Base-by-base conservation (phyloP, 1,139 yeast genomes). In the Zhuliangozyma blackwelliae region DNA sequence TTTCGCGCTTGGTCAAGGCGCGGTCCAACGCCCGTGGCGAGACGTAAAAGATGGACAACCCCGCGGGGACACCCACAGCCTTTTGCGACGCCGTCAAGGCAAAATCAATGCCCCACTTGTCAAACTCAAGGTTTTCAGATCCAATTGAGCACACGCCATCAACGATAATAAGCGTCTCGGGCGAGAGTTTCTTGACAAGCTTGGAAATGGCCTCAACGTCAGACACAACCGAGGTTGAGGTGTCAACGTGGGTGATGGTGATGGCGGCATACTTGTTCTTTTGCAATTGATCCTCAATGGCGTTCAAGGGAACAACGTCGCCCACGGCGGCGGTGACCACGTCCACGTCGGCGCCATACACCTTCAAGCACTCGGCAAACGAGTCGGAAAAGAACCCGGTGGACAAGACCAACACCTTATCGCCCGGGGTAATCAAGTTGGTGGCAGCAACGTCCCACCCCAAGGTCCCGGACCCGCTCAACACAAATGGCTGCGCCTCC, bases 91-190 rank as follows among this genome's bases (percentile, higher is more conserved):
- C 97, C 35, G 95, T 84, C 48, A 90, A 71, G 31, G 80, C 95
- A 51, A 75, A 87, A 63, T 90, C 98, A 40, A 90, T 61, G 8
- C 89, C 90, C 97, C 97, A 92, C 26, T 75, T 74, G 59, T 88
- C 94, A 58, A 92, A 90, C 54, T 84, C 81, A 48, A 92, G 68
- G 50, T 79, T 74, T 63, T 90, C 98, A 41, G 87, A 94, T 25
- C 85, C 97, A 45, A 90, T 77, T 7, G 97, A 87, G 64, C 97
- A 92, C 29, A 90, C 97, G 34, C 95, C 96, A 58, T 90, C 98
- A 34, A 90, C 96, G 36, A 88, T 65, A 41, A 90, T 72, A 46
- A 90, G 73, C 20, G 97, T 79, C 29, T 85, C 83, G 37, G 97
- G 97, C 3, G 89, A 75, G 5, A 71, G 67, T 45, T 68, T 57